Evolutionary conservation across 257 asterid genomes (phyloP).

Genomic region (Coffea eugenioides): DNA sequence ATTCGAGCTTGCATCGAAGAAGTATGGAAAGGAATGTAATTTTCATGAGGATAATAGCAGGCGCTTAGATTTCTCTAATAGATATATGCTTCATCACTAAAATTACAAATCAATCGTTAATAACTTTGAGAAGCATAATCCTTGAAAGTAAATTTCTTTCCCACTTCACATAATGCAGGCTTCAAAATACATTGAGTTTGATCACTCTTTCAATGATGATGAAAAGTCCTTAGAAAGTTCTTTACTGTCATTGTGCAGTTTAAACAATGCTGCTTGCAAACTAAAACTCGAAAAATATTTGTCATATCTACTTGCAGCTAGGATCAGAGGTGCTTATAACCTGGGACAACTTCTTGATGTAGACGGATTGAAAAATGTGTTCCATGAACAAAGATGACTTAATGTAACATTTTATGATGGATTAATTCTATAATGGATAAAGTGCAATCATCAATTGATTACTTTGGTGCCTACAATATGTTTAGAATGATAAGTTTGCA

Average conservation of each 20-base stretch:
- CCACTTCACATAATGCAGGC: constrained; percentile 39
- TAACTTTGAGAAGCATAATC: background rate
- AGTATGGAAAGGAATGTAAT: constrained; percentile 64
- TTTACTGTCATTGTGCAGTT: constrained; percentile 37
- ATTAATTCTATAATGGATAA: too few species aligned
- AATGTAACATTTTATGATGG: background rate
- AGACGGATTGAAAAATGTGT: background rate
- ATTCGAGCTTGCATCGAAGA: constrained; percentile 45
- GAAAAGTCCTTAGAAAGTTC: constrained; percentile 35
- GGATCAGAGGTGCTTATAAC: background rate
- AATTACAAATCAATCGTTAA: background rate
- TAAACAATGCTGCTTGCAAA: constrained; percentile 65
- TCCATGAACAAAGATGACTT: background rate
- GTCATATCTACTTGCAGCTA: background rate
- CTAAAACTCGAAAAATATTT: constrained; percentile 43
- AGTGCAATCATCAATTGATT: background rate
- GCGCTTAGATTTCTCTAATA: background rate
- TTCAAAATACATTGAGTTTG: constrained; percentile 40
- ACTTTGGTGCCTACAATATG: background rate
- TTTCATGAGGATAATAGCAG: background rate
- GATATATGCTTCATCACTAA: background rate
- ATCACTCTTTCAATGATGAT: constrained; percentile 41
- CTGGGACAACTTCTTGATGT: background rate
- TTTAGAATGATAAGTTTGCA: too few species aligned
- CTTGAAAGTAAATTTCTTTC: constrained; percentile 13